Percentiles rank a stretch among this genome's conserved stretches.
Evolutionary conservation across 345 rosid genomes (phyloP).

Genomic region (Gynandropsis gynandra): DNA sequence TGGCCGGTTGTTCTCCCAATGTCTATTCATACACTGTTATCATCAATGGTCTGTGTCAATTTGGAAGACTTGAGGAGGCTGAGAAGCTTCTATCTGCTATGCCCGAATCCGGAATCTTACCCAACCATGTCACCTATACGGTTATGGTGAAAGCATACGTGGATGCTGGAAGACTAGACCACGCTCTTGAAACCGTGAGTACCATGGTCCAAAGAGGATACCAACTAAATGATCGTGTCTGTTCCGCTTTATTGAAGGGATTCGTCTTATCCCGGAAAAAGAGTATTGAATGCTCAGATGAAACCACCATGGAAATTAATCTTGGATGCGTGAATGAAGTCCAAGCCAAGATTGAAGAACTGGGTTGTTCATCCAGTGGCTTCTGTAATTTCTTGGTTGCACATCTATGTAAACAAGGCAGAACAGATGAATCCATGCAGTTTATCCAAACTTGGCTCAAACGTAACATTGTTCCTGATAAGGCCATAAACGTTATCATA

Average conservation of each 20-base stretch:
- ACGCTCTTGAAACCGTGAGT: conserved; percentile 31
- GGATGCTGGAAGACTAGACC: conserved; percentile 28
- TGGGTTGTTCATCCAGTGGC: conserved; percentile 25
- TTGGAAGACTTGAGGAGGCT: conserved; percentile 38
- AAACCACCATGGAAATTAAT: conserved; percentile 18
- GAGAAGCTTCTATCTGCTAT: conserved; percentile 31
- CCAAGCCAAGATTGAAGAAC: conserved; percentile 25
- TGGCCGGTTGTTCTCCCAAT: conserved; percentile 38
- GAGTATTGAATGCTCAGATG: background rate
- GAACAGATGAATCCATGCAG: conserved; percentile 27
- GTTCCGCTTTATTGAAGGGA: conserved; percentile 32
- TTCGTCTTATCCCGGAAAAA: conserved; percentile 19
- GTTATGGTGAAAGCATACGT: conserved; percentile 37
- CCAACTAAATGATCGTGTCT: conserved; percentile 28
- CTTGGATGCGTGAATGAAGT: conserved; percentile 26
- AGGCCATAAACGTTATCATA: conserved; percentile 29
- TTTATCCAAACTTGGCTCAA: conserved; percentile 21
- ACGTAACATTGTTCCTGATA: conserved; percentile 28
- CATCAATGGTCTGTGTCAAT: conserved; percentile 39
- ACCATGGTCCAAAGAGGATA: conserved; percentile 35
- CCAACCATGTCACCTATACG: conserved; percentile 39
- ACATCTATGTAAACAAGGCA: conserved; percentile 33
- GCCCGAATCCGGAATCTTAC: conserved; percentile 35
- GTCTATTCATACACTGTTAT: conserved; percentile 42
- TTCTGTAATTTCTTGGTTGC: conserved; percentile 28